Evolutionary conservation across 441 rosid genomes (phyloP).

Genomic region (Brassica hybrid): DNA sequence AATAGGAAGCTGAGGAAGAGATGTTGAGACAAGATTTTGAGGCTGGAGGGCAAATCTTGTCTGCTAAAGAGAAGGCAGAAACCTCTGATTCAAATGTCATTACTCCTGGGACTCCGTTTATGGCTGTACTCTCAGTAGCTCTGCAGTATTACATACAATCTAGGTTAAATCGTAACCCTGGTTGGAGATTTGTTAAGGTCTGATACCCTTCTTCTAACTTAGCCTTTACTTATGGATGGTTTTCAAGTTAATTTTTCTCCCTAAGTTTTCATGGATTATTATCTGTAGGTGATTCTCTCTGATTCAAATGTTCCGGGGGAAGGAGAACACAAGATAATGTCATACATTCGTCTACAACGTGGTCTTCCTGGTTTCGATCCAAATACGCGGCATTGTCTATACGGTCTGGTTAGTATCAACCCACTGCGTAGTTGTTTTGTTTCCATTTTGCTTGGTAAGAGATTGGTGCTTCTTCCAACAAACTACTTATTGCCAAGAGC

Average conservation of each 20-base stretch:
- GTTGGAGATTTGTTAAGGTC: constrained; percentile 89
- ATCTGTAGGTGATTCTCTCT: constrained; percentile 96
- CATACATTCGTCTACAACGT: constrained; percentile 87
- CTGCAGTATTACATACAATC: constrained; percentile 88
- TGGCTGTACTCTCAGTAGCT: constrained; percentile 85
- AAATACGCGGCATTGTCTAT: constrained; percentile 90
- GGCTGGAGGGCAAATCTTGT: constrained; percentile 59
- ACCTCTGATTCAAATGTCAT: constrained; percentile 94
- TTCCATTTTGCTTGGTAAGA: constrained; percentile 20
- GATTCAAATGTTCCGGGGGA: constrained; percentile 97
- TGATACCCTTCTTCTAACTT: constrained; percentile 36
- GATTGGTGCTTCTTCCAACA: constrained; percentile 20
- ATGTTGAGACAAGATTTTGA: constrained; percentile 83
- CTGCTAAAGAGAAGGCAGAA: constrained; percentile 74
- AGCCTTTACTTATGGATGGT: too few relatives aligned
- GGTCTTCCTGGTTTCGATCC: constrained; percentile 86
- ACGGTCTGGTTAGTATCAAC: constrained; percentile 77
- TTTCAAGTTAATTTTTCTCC: constrained; percentile 62
- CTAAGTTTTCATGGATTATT: constrained; percentile 64
- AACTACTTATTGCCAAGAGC: constrained; percentile 12
- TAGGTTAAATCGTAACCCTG: constrained; percentile 84
- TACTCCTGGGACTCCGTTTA: constrained; percentile 96
- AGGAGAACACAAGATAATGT: constrained; percentile 99
- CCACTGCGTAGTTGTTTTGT: constrained; percentile 15
- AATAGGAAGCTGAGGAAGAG: constrained; percentile 94